These are phyloP conservation scores for Starmerella sp. DNA, from an alignment of 805 yeast species.

Conservation along the genomic window DNA sequence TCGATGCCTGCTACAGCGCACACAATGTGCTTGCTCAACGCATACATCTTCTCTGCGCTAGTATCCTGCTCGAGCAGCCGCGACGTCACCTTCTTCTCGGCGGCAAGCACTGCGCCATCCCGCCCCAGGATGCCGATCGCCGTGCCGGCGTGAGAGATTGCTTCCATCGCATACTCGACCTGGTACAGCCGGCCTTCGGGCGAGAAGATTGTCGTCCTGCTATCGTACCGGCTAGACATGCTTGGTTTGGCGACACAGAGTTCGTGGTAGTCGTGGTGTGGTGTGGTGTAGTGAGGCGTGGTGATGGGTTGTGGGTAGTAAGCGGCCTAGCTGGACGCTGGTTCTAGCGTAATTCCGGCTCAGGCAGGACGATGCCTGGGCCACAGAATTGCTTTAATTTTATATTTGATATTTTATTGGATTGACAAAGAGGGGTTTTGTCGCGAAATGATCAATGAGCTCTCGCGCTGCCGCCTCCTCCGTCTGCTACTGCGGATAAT, in stretches of 20 bases:
- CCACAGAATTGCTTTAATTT: too few relatives aligned
- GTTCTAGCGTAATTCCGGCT: too few relatives aligned
- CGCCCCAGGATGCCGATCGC: slow-evolving; percentile 65
- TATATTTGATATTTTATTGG: too few relatives aligned
- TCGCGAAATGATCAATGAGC: too few relatives aligned
- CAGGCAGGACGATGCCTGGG: too few relatives aligned
- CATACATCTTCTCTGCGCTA: slow-evolving; percentile 83
- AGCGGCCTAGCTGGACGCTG: neutral
- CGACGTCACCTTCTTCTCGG: slow-evolving; percentile 90
- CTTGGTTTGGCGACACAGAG: neutral
- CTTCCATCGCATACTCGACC: slow-evolving; percentile 91
- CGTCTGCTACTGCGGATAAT: too few relatives aligned
- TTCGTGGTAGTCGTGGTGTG: neutral
- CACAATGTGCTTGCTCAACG: slow-evolving; percentile 55
- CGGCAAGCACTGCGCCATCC: slow-evolving; percentile 90
- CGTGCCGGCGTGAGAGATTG: slow-evolving; percentile 72
- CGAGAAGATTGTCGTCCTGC: slow-evolving; percentile 95
- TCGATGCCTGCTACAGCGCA: slow-evolving; percentile 98
- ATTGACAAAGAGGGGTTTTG: too few relatives aligned
- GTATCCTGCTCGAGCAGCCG: slow-evolving; percentile 89
- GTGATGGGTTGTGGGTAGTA: neutral
- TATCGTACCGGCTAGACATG: slow-evolving; percentile 91
- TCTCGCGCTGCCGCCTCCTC: too few relatives aligned
- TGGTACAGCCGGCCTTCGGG: slow-evolving; percentile 98
- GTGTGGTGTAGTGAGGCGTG: neutral